phyloP scores from a whole-genome alignment of 352 stramenopile genomes.

The Globisporangium cylindrosporum region DNA sequence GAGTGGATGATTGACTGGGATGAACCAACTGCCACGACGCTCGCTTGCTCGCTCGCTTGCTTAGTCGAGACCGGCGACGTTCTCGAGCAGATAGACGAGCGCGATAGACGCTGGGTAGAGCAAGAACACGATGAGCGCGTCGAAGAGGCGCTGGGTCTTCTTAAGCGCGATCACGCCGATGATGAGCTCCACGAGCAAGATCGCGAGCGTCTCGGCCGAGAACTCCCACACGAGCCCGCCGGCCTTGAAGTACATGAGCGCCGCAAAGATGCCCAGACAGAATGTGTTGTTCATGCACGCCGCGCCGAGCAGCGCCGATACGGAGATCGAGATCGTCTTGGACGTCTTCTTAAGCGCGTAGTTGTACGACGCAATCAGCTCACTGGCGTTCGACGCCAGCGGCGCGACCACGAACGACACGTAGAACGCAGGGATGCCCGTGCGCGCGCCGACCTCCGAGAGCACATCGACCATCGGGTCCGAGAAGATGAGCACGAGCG shows the following conservation, averaged over 20 bases:
- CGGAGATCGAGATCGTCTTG: slow-evolving; percentile 96
- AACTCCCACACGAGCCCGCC: slow-evolving; percentile 96
- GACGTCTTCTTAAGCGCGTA: slow-evolving; percentile 98
- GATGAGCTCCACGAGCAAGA: slow-evolving; percentile 94
- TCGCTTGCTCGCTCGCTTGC: slow-evolving; percentile 14
- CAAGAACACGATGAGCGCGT: slow-evolving; percentile 78
- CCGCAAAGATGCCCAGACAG: slow-evolving; percentile 97
- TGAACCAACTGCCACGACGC: neutral
- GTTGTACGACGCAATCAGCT: slow-evolving; percentile 97
- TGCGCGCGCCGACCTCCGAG: slow-evolving; percentile 89
- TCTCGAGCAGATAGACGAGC: slow-evolving; percentile 92
- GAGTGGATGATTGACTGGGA: neutral
- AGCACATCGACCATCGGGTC: slow-evolving; percentile 99
- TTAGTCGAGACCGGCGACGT: slow-evolving; percentile 90
- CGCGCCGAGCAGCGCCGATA: slow-evolving; percentile 92
- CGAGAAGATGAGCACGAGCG: slow-evolving; percentile 93
- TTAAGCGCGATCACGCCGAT: slow-evolving; percentile 84
- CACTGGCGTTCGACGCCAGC: slow-evolving; percentile 97
- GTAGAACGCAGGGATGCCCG: slow-evolving; percentile 95
- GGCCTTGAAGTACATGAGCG: slow-evolving; percentile 94
- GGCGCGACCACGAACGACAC: slow-evolving; percentile 97
- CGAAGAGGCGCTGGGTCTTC: slow-evolving; percentile 85
- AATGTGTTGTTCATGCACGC: slow-evolving; percentile 99
- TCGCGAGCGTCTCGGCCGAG: slow-evolving; percentile 95
- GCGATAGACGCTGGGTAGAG: slow-evolving; percentile 94